Evolutionary conservation across 495 filamentous ascomycete genomes (phyloP).

Genomic region (Penicillium subrubescens): DNA sequence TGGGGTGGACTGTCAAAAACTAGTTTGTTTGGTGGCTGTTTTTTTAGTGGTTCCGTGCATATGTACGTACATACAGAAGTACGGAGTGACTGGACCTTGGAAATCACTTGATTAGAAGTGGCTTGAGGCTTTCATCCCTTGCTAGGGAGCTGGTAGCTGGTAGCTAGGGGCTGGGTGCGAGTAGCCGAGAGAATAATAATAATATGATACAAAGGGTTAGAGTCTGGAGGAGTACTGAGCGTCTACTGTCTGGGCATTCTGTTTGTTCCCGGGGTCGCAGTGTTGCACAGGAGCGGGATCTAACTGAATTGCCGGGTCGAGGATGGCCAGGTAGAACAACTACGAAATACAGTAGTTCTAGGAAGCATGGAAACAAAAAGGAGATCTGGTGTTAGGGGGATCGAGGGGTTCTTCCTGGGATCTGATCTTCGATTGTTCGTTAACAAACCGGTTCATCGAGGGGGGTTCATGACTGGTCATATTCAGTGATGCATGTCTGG

Average conservation of each 20-base stretch:
- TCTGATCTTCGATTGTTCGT: not conserved
- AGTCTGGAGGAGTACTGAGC: not conserved
- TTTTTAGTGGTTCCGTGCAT: not conserved
- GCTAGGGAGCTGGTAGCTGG: not conserved
- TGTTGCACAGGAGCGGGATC: not conserved
- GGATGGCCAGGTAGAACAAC: not conserved
- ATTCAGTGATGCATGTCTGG: constrained; percentile 2
- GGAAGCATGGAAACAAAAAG: not conserved
- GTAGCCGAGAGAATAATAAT: not conserved
- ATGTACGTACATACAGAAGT: too few relatives aligned
- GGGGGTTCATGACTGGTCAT: constrained; percentile 24
- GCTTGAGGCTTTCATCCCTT: not conserved
- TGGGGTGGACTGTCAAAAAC: not conserved
- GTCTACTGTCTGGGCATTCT: not conserved
- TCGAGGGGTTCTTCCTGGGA: not conserved
- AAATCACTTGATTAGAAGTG: not conserved
- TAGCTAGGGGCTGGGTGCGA: not conserved
- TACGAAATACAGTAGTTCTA: not conserved
- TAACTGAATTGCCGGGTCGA: not conserved
- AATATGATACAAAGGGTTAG: not conserved
- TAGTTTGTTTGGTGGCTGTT: not conserved
- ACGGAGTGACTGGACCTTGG: too few relatives aligned
- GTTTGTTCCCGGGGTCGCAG: not conserved
- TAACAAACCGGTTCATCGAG: constrained; percentile 11
- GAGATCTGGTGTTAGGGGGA: not conserved